Evolutionary conservation across 352 stramenopile genomes (phyloP).

Genomic region (Phytopythium delawarense): DNA sequence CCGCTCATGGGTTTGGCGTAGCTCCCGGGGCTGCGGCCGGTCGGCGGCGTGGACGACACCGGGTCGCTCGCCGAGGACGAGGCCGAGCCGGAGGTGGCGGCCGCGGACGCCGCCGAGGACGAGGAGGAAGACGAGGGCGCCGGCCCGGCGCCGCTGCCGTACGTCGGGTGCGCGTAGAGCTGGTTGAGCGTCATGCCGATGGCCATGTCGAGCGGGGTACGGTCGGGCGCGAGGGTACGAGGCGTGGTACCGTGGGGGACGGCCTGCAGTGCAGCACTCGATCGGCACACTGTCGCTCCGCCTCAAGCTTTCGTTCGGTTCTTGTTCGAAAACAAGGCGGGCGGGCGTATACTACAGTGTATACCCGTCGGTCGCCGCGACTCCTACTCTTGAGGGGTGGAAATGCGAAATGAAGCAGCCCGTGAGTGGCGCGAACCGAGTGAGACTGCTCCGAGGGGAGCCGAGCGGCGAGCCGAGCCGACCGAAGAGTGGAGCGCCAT

Average conservation of each 20-base stretch:
- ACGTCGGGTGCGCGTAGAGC: conserved; percentile 47
- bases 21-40: conserved; percentile 21
- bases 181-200: conserved; percentile 74
- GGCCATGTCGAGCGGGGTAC: conserved; percentile 25
- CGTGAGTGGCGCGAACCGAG: background rate
- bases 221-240: background rate
- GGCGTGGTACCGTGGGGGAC: background rate
- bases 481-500: background rate
- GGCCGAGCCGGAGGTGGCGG: background rate
- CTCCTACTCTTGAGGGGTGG: conserved; percentile 26
- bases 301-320: conserved; percentile 6
- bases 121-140: background rate
- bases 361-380: background rate
- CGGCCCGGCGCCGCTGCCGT: conserved; percentile 10
- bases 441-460: background rate
- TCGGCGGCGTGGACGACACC: conserved; percentile 7
- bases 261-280: background rate
- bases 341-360: background rate
- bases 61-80: background rate
- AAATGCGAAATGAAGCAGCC: conserved; percentile 28
- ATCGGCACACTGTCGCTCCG: conserved; percentile 3
- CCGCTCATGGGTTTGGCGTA: conserved; percentile 12
- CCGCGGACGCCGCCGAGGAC: background rate
- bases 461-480: background rate
- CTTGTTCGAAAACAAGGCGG: conserved; percentile 5